Evolutionary conservation across 106 monocot genomes (phyloP).

Genomic region (Chionographis japonica): DNA sequence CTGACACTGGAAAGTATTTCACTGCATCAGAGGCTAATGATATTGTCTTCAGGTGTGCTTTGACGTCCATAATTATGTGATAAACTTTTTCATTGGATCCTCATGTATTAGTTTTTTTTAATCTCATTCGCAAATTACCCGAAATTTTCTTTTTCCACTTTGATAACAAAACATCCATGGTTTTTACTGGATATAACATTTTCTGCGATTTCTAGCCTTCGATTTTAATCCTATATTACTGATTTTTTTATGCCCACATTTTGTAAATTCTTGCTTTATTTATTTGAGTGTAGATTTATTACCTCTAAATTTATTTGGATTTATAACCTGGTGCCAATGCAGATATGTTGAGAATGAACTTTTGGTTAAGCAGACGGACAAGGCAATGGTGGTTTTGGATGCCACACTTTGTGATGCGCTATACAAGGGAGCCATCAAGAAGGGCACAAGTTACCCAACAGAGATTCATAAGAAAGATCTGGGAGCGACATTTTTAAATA

Average conservation of each 20-base stretch:
- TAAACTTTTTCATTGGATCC: not conserved
- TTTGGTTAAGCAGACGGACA: slow-evolving; percentile 63
- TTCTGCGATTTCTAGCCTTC: too few species aligned
- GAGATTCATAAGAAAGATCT: slow-evolving; percentile 94
- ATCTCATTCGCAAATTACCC: too few species aligned
- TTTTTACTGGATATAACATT: too few species aligned
- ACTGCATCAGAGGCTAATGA: slow-evolving; percentile 75
- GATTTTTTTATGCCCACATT: not conserved
- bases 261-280: not conserved
- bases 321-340: not conserved
- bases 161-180: too few species aligned
- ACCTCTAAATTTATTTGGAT: too few species aligned
- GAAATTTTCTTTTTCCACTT: too few species aligned
- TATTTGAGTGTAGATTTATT: not conserved
- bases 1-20: slow-evolving; percentile 67
- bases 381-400: slow-evolving; percentile 72
- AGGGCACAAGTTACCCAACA: slow-evolving; percentile 77
- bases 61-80: not conserved
- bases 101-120: not conserved
- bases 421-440: slow-evolving; percentile 87
- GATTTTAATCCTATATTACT: too few species aligned
- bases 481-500: slow-evolving; percentile 67
- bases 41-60: slow-evolving; percentile 69
- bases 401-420: slow-evolving; percentile 88
- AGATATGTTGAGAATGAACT: slow-evolving; percentile 89